Evolutionary conservation across 108 stramenopile species (phyloP).

Genomic region (Cyclotella sp.): DNA sequence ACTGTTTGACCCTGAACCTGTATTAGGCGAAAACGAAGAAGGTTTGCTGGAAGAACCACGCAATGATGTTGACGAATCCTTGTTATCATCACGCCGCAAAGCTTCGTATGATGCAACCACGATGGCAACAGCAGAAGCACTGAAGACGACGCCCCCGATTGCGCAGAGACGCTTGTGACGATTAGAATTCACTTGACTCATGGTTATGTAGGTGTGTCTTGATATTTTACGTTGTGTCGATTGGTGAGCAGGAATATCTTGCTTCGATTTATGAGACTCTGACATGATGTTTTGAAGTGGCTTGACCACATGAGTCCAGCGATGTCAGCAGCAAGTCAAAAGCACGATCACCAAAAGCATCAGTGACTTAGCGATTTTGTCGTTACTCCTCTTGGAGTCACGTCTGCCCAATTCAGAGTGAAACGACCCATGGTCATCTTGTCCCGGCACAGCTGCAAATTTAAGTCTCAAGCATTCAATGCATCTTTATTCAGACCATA

Average conservation of each 20-base stretch:
- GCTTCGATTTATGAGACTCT: too few relatives aligned
- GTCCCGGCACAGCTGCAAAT: too few relatives aligned
- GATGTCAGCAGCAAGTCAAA: too few relatives aligned
- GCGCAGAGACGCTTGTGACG: constrained; percentile 13
- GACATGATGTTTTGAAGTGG: too few relatives aligned
- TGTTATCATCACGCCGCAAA: neutral
- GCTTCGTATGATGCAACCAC: neutral
- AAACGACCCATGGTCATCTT: too few relatives aligned
- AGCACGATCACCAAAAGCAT: too few relatives aligned
- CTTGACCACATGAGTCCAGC: too few relatives aligned
- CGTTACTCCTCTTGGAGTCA: too few relatives aligned
- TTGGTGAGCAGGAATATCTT: neutral
- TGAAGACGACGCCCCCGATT: neutral
- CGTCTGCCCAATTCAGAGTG: too few relatives aligned
- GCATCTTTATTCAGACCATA: too few relatives aligned
- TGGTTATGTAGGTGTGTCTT: neutral
- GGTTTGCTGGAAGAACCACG: neutral
- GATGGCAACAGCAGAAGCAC: constrained; percentile 8
- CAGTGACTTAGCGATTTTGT: too few relatives aligned
- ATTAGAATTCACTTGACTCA: constrained; percentile 5
- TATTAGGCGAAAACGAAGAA: neutral
- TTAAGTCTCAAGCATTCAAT: too few relatives aligned
- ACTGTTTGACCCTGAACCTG: neutral
- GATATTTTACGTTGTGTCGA: neutral
- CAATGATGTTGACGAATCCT: neutral